Conservation (phyloP, 179 eudicot genomes). For the Spinacia oleracea region DNA sequence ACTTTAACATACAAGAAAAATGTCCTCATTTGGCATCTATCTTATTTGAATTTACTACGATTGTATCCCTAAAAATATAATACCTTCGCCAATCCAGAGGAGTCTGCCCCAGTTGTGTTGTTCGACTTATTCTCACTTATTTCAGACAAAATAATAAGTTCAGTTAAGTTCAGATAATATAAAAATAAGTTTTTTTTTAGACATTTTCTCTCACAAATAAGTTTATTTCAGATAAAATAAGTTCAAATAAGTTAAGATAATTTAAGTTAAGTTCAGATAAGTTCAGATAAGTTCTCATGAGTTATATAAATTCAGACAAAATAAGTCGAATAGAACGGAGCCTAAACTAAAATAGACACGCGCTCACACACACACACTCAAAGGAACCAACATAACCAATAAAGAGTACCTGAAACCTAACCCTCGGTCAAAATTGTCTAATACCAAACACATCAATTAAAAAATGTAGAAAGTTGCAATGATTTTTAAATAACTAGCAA, state of each 20-base stretch:
- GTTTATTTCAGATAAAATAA: no score
- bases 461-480: neutral
- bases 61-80: neutral
- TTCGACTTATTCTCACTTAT: no score
- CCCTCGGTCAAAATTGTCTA: neutral
- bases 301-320: no score
- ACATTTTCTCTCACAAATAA: no score
- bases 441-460: neutral
- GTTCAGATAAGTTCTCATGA: no score
- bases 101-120: neutral
- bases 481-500: neutral
- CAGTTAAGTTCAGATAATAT: no score
- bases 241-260: no score
- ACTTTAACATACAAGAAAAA: neutral
- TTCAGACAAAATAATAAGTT: no score
- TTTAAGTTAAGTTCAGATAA: no score
- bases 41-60: neutral
- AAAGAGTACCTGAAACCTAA: neutral
- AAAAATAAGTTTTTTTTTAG: no score
- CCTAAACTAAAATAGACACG: no score
- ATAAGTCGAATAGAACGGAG: no score
- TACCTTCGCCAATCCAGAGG: neutral
- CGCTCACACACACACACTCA: neutral
- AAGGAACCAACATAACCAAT: neutral
- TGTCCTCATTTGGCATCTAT: neutral